A percentile compares a stretch with the other conserved stretches of the same genome.
Conservation (phyloP, 2,329 filamentous ascomycete species). For the Trichoderma koningiopsis region DNA sequence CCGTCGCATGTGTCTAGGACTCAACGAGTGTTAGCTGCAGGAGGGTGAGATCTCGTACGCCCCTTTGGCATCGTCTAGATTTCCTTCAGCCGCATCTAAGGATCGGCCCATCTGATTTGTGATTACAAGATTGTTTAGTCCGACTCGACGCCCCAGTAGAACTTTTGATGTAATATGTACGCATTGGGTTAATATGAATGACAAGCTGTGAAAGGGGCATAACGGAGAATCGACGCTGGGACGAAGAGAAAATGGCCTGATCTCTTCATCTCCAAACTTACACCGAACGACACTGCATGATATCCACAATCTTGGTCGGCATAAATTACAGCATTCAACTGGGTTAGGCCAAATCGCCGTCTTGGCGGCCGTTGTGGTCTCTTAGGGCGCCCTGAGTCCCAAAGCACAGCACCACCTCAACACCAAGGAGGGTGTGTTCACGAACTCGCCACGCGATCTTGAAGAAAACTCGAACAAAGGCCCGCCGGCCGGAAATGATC, state of each 20-base stretch:
- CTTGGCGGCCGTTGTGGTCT: not conserved
- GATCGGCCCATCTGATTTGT: not conserved
- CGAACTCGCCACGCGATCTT: not conserved
- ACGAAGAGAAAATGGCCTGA: constrained; percentile 5
- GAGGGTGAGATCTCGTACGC: not conserved
- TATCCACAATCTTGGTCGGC: not conserved
- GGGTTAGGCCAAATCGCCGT: not conserved
- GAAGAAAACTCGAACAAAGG: not conserved
- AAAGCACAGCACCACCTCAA: not conserved
- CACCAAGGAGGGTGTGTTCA: not conserved
- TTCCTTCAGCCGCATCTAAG: constrained; percentile 13
- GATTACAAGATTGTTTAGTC: not conserved
- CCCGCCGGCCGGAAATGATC: not conserved
- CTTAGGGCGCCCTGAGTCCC: not conserved
- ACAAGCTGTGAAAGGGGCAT: not conserved
- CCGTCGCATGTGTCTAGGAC: not conserved
- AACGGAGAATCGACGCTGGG: not conserved
- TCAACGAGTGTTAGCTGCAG: not conserved
- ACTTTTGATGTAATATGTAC: not conserved
- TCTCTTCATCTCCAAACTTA: not conserved
- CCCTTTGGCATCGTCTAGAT: constrained; percentile 6
- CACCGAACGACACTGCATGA: not conserved
- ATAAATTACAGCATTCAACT: not conserved
- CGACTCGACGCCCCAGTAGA: not conserved
- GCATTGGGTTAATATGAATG: not conserved